Base-by-base conservation (phyloP, 2,329 filamentous ascomycete species). In the Verticillium dahliae region DNA sequence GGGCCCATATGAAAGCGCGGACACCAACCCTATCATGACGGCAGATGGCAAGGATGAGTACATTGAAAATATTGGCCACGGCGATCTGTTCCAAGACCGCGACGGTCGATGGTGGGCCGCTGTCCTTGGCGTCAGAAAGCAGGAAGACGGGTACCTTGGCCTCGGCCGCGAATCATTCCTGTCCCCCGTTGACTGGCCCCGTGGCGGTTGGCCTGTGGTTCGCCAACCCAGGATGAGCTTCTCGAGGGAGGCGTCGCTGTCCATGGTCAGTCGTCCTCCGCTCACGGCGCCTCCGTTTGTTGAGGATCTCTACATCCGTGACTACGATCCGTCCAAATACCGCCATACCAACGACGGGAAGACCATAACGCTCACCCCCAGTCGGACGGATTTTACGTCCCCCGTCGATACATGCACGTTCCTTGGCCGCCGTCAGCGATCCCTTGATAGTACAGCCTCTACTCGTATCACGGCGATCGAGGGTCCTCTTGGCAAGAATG, bases 21-120 rank as follows among this genome's bases (percentile, higher is more conserved):
- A 69, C 0, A 55, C 65, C 1, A 82, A 83, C 63, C 81, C 81
- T 0, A 73, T 82, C 4, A 66, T 83, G 31, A 80, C 76, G 0
- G 78, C 77, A 18, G 73, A 73, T 7, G 78, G 79, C 34, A 79
- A 76, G 0, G 41, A 54, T 0, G 71, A 66, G 34, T 78, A 77
- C 59, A 80, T 78, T 60, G 82, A 85, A 65, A 81, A 81, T 2
- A 77, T 84, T 0, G 83, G 83, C 0, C 84, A 86, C 61, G 79
- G 80, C 1, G 83, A 86, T 63, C 62, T 85, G 2, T 84, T 85
- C 62, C 78, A 83, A 58, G 83, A 85, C 62, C 63, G 63, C 2
- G 57, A 63, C 0, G 71, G 70, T 0, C 74, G 75, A 61, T 78
- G 75, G 74, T 78, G 76, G 76, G 74, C 70, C 1, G 75, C 76